Conservation (phyloP, 176 grass and related monocot genomes). For the Alopecurus myosuroides region DNA sequence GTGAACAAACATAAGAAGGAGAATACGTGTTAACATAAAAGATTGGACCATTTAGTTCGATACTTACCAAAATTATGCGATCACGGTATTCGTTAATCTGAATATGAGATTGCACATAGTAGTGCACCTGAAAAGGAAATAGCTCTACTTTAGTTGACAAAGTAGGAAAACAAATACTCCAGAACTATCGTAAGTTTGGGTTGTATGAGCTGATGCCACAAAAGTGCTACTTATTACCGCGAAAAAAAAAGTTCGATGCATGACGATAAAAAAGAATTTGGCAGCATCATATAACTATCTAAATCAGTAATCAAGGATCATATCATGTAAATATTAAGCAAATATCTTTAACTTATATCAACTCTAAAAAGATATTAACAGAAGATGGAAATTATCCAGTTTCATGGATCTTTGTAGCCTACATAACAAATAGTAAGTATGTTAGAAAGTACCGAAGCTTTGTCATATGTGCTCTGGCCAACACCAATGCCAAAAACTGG, state of each 20-base stretch:
- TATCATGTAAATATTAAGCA: not conserved
- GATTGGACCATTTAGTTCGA: not conserved
- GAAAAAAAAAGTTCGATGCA: not conserved
- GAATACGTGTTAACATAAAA: constrained; percentile 1
- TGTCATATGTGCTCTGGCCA: constrained; percentile 86
- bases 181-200: not conserved
- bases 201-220: not conserved
- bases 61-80: constrained; percentile 75
- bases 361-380: constrained; percentile 2
- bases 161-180: not conserved
- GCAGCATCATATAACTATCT: not conserved
- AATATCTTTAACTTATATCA: not conserved
- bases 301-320: not conserved
- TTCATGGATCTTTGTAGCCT: constrained; percentile 1
- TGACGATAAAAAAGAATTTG: not conserved
- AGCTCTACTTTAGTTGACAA: constrained; percentile 2
- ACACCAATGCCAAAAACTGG: constrained; percentile 96
- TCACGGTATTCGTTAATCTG: constrained; percentile 98
- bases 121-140: constrained; percentile 68
- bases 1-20: constrained; percentile 9
- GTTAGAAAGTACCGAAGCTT: constrained; percentile 76
- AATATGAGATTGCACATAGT: constrained; percentile 99
- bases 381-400: not conserved
- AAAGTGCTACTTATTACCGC: not conserved
- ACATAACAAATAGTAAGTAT: constrained; percentile 18